A percentile compares a stretch with the other conserved stretches of the same genome.
These are phyloP conservation scores for Jaltomata sinuosa DNA, from an alignment of 257 asterid species.

Conservation along the genomic window DNA sequence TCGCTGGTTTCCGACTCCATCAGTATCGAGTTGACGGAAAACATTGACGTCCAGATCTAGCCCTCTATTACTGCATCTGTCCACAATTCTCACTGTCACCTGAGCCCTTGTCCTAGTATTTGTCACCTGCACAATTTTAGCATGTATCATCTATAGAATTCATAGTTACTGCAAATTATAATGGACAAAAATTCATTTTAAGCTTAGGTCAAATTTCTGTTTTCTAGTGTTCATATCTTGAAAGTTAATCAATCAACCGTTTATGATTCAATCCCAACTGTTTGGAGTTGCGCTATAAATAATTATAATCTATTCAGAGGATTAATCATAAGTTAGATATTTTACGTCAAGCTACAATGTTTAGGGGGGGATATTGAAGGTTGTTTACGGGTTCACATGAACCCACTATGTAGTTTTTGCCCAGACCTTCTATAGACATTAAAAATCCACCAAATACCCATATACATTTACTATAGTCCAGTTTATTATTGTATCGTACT, in stretches of 20 bases:
- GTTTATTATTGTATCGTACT: no score
- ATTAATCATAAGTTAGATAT: no score
- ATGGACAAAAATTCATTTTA: neutral
- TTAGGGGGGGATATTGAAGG: no score
- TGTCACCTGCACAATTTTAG: slow-evolving; percentile 14
- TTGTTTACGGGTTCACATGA: no score
- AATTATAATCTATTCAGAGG: no score
- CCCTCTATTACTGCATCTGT: slow-evolving; percentile 23
- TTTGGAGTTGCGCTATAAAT: no score
- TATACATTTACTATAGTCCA: no score
- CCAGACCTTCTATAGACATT: no score
- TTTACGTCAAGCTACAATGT: no score
- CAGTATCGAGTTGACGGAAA: slow-evolving; percentile 2
- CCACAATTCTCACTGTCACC: slow-evolving; percentile 16
- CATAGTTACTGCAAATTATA: neutral
- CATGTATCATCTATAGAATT: neutral
- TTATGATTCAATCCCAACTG: no score
- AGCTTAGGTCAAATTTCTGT: neutral
- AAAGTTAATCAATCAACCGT: neutral
- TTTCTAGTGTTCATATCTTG: neutral
- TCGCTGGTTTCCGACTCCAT: slow-evolving; percentile 7
- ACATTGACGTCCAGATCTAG: slow-evolving; percentile 18
- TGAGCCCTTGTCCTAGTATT: slow-evolving; percentile 11
- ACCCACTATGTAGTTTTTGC: no score
- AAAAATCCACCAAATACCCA: no score